These are phyloP conservation scores for Curvularia hawaiiensis DNA, from an alignment of 2,329 filamentous ascomycete genomes.

Conservation along the genomic window DNA sequence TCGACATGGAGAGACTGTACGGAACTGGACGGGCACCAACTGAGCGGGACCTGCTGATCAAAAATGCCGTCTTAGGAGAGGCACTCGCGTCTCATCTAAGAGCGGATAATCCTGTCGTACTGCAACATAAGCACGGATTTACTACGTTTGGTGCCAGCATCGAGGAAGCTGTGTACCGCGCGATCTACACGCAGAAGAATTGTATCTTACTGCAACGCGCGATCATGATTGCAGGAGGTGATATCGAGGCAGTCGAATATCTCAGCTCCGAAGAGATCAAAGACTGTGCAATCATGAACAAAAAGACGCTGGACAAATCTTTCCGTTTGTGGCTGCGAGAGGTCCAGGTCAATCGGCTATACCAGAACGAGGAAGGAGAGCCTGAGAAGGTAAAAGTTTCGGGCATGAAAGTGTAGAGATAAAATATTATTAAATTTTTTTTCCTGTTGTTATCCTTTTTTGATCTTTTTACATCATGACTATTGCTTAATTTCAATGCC, in stretches of 20 bases:
- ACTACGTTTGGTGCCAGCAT: conserved; percentile 46
- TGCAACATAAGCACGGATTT: conserved; percentile 53
- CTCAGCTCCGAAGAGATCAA: conserved; percentile 45
- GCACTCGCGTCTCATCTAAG: conserved; percentile 26
- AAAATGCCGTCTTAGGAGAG: conserved; percentile 25
- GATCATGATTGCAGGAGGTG: conserved; percentile 35
- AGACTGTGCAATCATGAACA: conserved; percentile 42
- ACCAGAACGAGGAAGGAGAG: conserved; percentile 44
- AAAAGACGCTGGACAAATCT: conserved; percentile 42
- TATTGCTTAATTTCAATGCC: conserved; percentile 33
- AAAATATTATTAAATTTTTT: not conserved
- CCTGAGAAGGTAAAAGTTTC: conserved; percentile 30
- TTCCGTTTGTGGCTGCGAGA: conserved; percentile 51
- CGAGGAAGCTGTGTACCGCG: conserved; percentile 50
- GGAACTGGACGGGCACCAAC: conserved; percentile 10
- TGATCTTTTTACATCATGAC: not conserved
- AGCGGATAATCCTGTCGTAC: conserved; percentile 31
- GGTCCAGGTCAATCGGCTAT: conserved; percentile 43
- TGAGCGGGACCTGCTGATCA: conserved; percentile 36
- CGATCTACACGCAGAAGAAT: conserved; percentile 48
- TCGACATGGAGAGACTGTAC: conserved; percentile 25
- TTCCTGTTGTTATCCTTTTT: not conserved
- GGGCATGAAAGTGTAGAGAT: conserved; percentile 29
- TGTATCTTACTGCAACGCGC: conserved; percentile 44
- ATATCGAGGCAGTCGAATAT: conserved; percentile 34